Conservation (phyloP, 1,284 basidiomycete species). For the Mycosarcoma maydis region DNA sequence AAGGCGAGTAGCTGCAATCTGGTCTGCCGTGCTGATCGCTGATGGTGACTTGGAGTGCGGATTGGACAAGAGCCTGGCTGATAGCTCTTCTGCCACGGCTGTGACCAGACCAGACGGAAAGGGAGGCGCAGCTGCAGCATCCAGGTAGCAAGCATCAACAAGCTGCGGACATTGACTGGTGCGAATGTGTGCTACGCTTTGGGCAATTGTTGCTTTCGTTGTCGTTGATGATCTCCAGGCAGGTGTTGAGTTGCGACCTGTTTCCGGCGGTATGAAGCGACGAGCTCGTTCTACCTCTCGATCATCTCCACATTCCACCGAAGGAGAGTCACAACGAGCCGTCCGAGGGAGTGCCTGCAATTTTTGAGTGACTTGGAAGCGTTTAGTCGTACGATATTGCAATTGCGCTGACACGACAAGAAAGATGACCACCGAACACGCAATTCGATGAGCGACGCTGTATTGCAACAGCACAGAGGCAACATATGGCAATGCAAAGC, state of each 20-base stretch:
- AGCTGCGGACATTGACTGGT: slow-evolving; percentile 34
- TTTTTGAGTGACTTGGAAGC: slow-evolving; percentile 6
- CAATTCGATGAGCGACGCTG: slow-evolving; percentile 4
- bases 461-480: slow-evolving; percentile 8
- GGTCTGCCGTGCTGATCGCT: slow-evolving; percentile 40
- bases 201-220: slow-evolving; percentile 1
- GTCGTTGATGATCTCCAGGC: not conserved
- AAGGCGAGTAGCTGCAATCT: slow-evolving; percentile 48
- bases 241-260: not conserved
- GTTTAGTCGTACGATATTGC: slow-evolving; percentile 18
- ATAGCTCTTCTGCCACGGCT: slow-evolving; percentile 34
- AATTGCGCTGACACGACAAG: slow-evolving; percentile 13
- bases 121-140: slow-evolving; percentile 64
- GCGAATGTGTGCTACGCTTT: slow-evolving; percentile 15
- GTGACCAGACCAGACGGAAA: slow-evolving; percentile 49
- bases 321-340: too few relatives aligned
- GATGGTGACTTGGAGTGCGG: slow-evolving; percentile 65
- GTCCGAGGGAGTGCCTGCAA: not conserved
- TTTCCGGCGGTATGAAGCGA: not conserved
- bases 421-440: slow-evolving; percentile 1
- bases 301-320: too few relatives aligned
- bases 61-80: slow-evolving; percentile 56
- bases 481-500: slow-evolving; percentile 4
- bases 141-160: slow-evolving; percentile 58
- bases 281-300: too few relatives aligned